Evolutionary conservation across 2,329 filamentous ascomycete species (phyloP), one percentile per base, ranked within the genome.

Genomic region (Calonectria multiphialidica): DNA sequence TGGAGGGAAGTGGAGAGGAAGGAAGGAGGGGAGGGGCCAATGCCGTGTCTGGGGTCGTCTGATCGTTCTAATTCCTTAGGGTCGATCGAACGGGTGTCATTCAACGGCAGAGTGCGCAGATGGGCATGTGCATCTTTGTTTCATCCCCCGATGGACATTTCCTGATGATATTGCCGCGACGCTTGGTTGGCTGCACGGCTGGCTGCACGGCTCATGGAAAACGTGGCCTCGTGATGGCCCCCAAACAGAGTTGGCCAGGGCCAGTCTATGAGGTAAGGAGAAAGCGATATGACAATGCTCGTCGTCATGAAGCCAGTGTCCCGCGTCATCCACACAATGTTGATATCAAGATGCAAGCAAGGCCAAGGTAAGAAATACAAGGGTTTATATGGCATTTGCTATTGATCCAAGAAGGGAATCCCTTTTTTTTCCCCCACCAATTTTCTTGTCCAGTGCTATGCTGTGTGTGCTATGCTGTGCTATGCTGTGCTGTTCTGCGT

Each of bases 81-180:
- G n/a, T 37, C 50, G n/a, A 57, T 57, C 28, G 33, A 35, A 37
- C 33, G 50, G 50, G 33, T 57, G 33, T 35, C 18, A 33, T 37
- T 35, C 50, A 57, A 57, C 47, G 47, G 47, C 47, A 50, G 18
- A 50, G 15, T 62, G 57, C 57, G 21, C 35, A 21, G 57, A 42
- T 62, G 42, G 6, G 44, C 44, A 55, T 55, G 50, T 33, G 10
- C 50, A 37, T 57, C 30, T 21, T 10, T 57, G 50, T 57, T 57
- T 35, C 50, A 57, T 35, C 50, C 33, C 30, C 28, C 28, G n/a
- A 45, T 7, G 25, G 30, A 9, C 25, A 30, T 35, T 59, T 42
- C 45, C 25, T 33, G 66, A 77, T 78, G 74, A 75, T 73, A 50
- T 18, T 71, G 63, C 40, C 42, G 75, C 78, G 77, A 75, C 77